Evolutionary conservation across 441 rosid genomes (phyloP), one percentile per base, ranked within the genome.

Genomic region (Arabidopsis lyrata): DNA sequence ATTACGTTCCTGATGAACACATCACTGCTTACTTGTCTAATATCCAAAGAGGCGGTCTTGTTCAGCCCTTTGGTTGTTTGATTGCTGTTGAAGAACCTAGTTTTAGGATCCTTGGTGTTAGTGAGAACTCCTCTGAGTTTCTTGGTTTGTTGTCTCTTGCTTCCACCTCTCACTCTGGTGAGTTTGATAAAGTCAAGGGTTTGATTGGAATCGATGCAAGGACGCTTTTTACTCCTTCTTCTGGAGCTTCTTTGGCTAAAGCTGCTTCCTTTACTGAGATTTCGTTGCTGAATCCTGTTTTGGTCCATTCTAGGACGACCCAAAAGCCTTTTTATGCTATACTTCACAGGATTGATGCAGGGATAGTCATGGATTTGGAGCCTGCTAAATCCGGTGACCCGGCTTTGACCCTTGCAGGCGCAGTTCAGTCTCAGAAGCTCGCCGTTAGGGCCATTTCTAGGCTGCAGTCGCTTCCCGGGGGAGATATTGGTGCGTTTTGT

Each of bases 31-130:
- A 87, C 69, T 44, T 90, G 14, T 81, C 89, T 0, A 90, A 75
- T 56, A 90, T 91, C 66, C 97, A 91, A 74, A 80, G 92, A 75
- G 97, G 98, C 27, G 95, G 96, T 34, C 78, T 81, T 27, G 75
- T 87, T 81, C 96, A 92, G 75, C 83, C 95, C 13, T 86, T 92
- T 78, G 98, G 96, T 18, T 92, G 96, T 68, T 56, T 92, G 79
- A 48, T 89, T 67, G 95, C 90, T 45, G 69, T 90, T 13, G 85
- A 89, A 70, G 96, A 86, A 61, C 74, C 86, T 65, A 83, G 48
- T 15, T 89, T 90, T 71, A 81, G 75, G 70, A 77, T 93, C 62
- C 77, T 89, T 50, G 47, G 85, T 39, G 84, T 79, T 60, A 90
- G 98, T 72, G 96, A 90, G 39, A 93, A 93, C 49, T 86, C 86